These are phyloP conservation scores for Colletotrichum sp. DNA, from an alignment of 2,329 filamentous ascomycete species.

Conservation along the genomic window DNA sequence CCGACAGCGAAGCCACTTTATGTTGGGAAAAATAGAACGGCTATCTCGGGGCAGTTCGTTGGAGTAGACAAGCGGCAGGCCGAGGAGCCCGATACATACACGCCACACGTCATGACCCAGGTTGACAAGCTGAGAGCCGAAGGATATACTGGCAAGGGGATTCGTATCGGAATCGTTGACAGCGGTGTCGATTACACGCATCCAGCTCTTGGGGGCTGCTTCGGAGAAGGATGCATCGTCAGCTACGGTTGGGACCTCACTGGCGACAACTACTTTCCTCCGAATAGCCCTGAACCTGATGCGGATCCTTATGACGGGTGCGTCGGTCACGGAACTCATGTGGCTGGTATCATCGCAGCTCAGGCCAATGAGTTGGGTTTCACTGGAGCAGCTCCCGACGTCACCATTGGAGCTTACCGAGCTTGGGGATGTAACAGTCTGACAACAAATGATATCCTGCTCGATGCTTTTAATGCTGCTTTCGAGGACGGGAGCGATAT, in stretches of 20 bases:
- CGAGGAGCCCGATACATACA: not conserved
- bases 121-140: slow-evolving; percentile 43
- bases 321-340: slow-evolving; percentile 36
- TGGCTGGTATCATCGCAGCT: slow-evolving; percentile 51
- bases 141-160: slow-evolving; percentile 48
- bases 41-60: not conserved
- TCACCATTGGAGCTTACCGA: slow-evolving; percentile 44
- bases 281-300: slow-evolving; percentile 36
- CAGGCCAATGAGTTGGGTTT: slow-evolving; percentile 40
- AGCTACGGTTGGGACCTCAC: slow-evolving; percentile 51
- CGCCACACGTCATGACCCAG: slow-evolving; percentile 34
- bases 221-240: slow-evolving; percentile 53
- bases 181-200: slow-evolving; percentile 52
- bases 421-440: slow-evolving; percentile 38
- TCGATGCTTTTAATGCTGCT: slow-evolving; percentile 45
- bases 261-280: slow-evolving; percentile 38
- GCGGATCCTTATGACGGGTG: slow-evolving; percentile 43
- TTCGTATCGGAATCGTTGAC: slow-evolving; percentile 47
- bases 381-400: slow-evolving; percentile 45
- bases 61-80: not conserved
- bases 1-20: slow-evolving; percentile 16
- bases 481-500: slow-evolving; percentile 42
- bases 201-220: slow-evolving; percentile 56
- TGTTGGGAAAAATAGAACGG: slow-evolving; percentile 16
- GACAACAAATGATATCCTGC: slow-evolving; percentile 42